Evolutionary conservation across 495 filamentous ascomycete genomes (phyloP), one percentile per base, ranked within the genome.

Genomic region (Aspergillus nidulans): DNA sequence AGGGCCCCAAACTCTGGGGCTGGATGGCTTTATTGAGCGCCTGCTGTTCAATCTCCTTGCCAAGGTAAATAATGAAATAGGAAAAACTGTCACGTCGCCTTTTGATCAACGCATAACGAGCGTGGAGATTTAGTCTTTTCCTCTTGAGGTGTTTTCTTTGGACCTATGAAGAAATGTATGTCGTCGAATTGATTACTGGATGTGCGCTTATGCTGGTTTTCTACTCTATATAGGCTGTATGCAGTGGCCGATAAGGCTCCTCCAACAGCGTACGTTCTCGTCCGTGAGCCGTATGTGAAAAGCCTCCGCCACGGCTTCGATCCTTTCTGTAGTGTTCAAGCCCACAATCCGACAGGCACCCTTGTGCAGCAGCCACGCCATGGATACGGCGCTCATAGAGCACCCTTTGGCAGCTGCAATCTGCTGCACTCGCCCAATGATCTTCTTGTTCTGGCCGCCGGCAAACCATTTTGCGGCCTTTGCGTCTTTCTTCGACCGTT

Each of bases 271-370:
- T 36, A 79, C 66, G 41, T 88, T 85, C 43, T 84, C 79, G 3
- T 76, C 69, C 6, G 72, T 80, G 59, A 88, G 53, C 23, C 58
- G 59, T 53, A 82, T 71, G 1, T 67, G 68, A 13, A 80, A 65
- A 18, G 74, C 68, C 59, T 69, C 66, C 24, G 81, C 59, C 6
- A 76, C 79, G 55, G 83, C 77, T 16, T 86, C 80, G 36, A 89
- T 70, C 43, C 84, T 66, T 60, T 77, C 62, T 4, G 77, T 56
- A 55, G 70, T 82, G 52, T 74, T 78, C 52, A 89, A 70, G 1
- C 85, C 85, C 32, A 88, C 72, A 56, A 87, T 82, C 8, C 85
- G 85, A 52, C 69, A 76, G 10, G 74, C 70, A 4, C 74, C 77
- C 39, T 58, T 66, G 15, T 46, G 34, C 32, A 79, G 69, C 51